Evolutionary conservation across 345 rosid genomes (phyloP), one percentile per base, ranked within the genome.

Genomic region (Lagerstroemia speciosa): DNA sequence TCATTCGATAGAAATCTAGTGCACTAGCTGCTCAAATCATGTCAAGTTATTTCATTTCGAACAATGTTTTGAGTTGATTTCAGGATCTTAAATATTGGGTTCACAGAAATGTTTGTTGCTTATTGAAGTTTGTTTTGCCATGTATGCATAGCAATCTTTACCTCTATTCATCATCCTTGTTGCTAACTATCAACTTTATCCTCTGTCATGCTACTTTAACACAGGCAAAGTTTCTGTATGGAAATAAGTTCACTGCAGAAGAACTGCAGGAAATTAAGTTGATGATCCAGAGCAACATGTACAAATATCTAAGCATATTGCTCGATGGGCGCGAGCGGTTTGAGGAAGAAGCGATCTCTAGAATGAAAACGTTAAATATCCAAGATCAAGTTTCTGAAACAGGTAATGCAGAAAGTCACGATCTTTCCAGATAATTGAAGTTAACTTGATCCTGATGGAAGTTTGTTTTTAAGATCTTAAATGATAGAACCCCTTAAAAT

Each of bases 201-300:
- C 29, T 26, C 62, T 58, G 17, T 30, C 34, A 14, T 58, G 17
- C 29, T 10, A 58, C 19, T 14, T 26, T 2, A 66, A 50, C 69
- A 73, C 95, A 94, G 99, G 97, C 97, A 17, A 94, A 92, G 80
- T 83, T 91, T 85, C 80, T 89, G 83, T 92, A 94, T 12, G 98
- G 99, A 62, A 87, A 88, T 78, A 90, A 82, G 81, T 94, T 91
- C 70, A 77, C 84, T 7, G 69, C 26, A 38, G 98, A 94, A 69
- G 99, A 94, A 77, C 80, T 88, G 76, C 90, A 84, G 78, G 90
- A 87, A 72, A 89, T 94, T 17, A 94, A 92, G 91, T 75, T 92
- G 78, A 92, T 94, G 98, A 89, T 94, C 61, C 99, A 94, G 76
- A 94, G 98, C 84, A 91, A 91, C 73, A 83, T 94, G 90, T 94